Percentiles rank a stretch among this genome's conserved stretches.
Conservation (phyloP, 2,329 filamentous ascomycete species). For the Arachnomyces sp. region DNA sequence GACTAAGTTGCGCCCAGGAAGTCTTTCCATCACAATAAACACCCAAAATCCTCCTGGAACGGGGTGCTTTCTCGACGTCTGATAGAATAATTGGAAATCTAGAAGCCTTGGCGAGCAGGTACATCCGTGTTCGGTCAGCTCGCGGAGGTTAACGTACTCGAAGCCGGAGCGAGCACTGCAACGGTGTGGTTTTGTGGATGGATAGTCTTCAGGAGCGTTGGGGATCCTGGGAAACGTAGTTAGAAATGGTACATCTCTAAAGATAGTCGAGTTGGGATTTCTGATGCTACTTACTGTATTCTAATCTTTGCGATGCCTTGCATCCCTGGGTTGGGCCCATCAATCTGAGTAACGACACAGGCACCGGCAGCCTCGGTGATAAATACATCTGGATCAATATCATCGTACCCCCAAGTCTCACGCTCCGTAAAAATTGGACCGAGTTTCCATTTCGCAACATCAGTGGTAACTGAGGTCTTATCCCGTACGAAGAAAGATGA, state of each 20-base stretch:
- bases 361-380: constrained; percentile 8
- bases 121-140: constrained; percentile 6
- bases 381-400: neutral
- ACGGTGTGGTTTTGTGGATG: neutral
- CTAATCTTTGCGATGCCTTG: constrained; percentile 11
- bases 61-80: constrained; percentile 5
- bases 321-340: constrained; percentile 8
- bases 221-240: neutral
- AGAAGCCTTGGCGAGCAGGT: constrained; percentile 8
- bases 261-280: too few species aligned
- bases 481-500: too few species aligned
- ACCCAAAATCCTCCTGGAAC: constrained; percentile 8
- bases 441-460: too few species aligned
- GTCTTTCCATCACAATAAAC: constrained; percentile 10
- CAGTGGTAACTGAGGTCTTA: too few species aligned
- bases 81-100: neutral
- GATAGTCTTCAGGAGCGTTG: too few species aligned
- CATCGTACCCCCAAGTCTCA: constrained; percentile 2
- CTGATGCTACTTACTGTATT: constrained; percentile 10
- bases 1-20: constrained; percentile 9
- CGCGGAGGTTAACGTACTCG: constrained; percentile 1
- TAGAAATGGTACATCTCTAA: constrained; percentile 3
- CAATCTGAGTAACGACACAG: constrained; percentile 10
- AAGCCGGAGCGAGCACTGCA: neutral
- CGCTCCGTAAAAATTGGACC: constrained; percentile 10